Percentiles rank a stretch among this genome's conserved stretches.
Conservation (phyloP, 2,329 filamentous ascomycete genomes). For the Botryotinia globosa region DNA sequence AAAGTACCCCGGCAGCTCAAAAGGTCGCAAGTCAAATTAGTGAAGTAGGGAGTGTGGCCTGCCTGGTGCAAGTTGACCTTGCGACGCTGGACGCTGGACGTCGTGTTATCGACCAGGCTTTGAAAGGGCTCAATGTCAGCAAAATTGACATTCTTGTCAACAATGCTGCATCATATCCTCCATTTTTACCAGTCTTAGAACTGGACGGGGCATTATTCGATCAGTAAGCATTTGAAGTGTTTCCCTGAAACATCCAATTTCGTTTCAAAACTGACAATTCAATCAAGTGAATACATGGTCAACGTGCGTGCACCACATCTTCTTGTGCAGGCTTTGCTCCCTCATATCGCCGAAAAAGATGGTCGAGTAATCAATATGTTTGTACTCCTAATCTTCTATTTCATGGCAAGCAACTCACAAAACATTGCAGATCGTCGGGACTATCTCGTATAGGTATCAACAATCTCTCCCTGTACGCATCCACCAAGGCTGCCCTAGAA, state of each 20-base stretch:
- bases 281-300: slow-evolving; percentile 11
- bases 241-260: not conserved
- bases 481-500: slow-evolving; percentile 59
- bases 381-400: not conserved
- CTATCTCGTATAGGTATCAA: not conserved
- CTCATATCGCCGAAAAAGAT: slow-evolving; percentile 45
- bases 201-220: not conserved
- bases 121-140: not conserved
- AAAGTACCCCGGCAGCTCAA: slow-evolving; percentile 40
- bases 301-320: slow-evolving; percentile 56
- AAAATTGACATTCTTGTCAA: slow-evolving; percentile 45
- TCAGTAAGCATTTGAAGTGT: not conserved
- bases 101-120: slow-evolving; percentile 31
- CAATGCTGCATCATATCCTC: slow-evolving; percentile 37
- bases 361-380: slow-evolving; percentile 57
- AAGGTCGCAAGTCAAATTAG: slow-evolving; percentile 46
- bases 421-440: not conserved
- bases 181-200: not conserved
- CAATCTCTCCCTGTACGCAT: slow-evolving; percentile 46
- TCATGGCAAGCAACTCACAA: not conserved
- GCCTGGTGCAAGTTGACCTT: slow-evolving; percentile 54
- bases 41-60: slow-evolving; percentile 47
- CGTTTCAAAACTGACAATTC: not conserved
- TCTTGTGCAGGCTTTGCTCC: slow-evolving; percentile 51
- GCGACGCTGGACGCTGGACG: slow-evolving; percentile 41